Evolutionary conservation across 2,329 filamentous ascomycete genomes (phyloP), one percentile per base, ranked within the genome.

Genomic region (Aspergillus sp.): DNA sequence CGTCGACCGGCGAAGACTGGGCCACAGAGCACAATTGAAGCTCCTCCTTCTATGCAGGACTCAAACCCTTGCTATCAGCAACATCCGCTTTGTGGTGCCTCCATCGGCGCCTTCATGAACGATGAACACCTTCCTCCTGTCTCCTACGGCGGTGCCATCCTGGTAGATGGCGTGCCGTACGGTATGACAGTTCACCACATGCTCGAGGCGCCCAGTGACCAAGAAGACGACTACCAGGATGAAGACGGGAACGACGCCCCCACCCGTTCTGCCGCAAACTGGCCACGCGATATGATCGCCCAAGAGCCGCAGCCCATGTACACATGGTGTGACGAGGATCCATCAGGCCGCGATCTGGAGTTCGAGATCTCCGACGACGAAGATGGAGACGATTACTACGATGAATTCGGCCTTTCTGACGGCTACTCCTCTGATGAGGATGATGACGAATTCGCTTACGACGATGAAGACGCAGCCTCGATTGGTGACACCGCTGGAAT

Each of bases 181-280:
- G 94, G 94, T 13, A 95, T 98, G 91, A 97, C 92, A 23, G 94
- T 98, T 0, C 94, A 98, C 72, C 94, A 98, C 76, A 94, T 98
- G 88, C 86, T 98, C 2, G 94, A 97, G 69, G 79, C 81, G 13
- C 81, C 85, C 11, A 85, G 84, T 61, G 82, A 85, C 49, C 83
- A 85, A 48, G 83, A 85, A 15, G 80, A 79, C 9, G 73, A 76
- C 1, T 74, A 78, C 17, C 71, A 77, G n/a, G 68, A 74, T 48
- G 67, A 66, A 17, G 71, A 74, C 30, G 72, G 60, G 4, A 67
- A 67, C 11, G 72, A 74, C 31, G 72, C 60, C 3, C 75, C 79
- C 15, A 71, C 74, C 23, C 75, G 84, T 7, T 84, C 83, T 3
- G 80, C 81, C 52, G 82, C 80, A n/a, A 76, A 76, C 57, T 71